Percentiles rank a stretch among this genome's conserved stretches.
These are phyloP conservation scores for Globisporangium acanthophoron DNA, from an alignment of 352 stramenopile species.

Conservation along the genomic window DNA sequence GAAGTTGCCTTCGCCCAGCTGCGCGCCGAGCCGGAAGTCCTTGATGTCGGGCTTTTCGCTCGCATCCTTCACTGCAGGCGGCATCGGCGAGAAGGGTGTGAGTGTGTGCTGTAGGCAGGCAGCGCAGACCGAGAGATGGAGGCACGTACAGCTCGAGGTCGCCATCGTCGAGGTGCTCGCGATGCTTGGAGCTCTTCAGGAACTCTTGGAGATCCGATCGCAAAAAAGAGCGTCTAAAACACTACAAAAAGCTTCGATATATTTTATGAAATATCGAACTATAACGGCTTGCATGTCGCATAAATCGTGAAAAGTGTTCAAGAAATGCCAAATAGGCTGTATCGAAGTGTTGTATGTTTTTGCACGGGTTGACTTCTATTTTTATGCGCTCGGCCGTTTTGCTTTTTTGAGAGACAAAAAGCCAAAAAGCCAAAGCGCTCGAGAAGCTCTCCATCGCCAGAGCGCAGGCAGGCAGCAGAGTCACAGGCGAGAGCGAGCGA, in stretches of 20 bases:
- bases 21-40: conserved; percentile 59
- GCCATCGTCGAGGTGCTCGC: neutral
- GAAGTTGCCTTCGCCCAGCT: conserved; percentile 93
- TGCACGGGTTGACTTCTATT: too few species aligned
- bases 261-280: too few species aligned
- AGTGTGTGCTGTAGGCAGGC: neutral
- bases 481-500: neutral
- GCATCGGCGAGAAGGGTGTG: neutral
- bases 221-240: too few species aligned
- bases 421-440: neutral
- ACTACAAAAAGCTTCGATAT: too few species aligned
- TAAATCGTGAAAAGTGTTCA: too few species aligned
- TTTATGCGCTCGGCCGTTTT: neutral
- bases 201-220: too few species aligned
- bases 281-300: too few species aligned
- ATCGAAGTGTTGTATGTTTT: too few species aligned
- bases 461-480: neutral
- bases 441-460: neutral
- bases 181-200: too few species aligned
- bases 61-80: conserved; percentile 58
- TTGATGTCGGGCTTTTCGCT: conserved; percentile 63
- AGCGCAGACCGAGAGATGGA: neutral
- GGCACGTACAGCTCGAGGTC: neutral
- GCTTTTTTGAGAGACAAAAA: neutral
- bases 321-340: too few species aligned